Evolutionary conservation across 352 stramenopile genomes (phyloP), one percentile per base, ranked within the genome.

Genomic region (Blastocystis sp.): DNA sequence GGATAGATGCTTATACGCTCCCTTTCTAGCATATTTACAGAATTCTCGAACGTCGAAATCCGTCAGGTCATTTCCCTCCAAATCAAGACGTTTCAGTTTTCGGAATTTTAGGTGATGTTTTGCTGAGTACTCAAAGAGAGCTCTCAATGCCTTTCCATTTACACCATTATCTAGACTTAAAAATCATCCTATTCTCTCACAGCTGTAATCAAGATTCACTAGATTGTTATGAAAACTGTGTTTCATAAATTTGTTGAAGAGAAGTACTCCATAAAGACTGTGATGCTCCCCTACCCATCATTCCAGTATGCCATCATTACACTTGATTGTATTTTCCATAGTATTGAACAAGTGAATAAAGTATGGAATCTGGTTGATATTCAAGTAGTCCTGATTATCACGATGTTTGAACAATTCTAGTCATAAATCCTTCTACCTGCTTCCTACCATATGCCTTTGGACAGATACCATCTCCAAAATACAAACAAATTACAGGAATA

Each of bases 351-450:
- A 15, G 42, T 81, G 70, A 60, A 81, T 11, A 40, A 81, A 81
- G 11, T 81, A 81, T 0, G 70, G 70, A 81, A 81, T 81, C 42
- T 81, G 70, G 2, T 81, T 59, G 7, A 81, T 60, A 22, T 81
- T 62, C 70, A 81, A 40, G n/a, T 81, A 81, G 27, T 81, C 70
- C 22, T 62, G 70, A 35, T 81, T 81, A 60, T 81, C 70, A 40
- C 70, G 70, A 42, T 81, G 70, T 44, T 81, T 81, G 40, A 81
- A 81, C 70, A 81, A 81, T 44, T 81, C 70, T 81, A 64, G 24
- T 19, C 11, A 4, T 62, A 17, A 81, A n/a, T n/a, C 11, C 7
- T 15, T 22, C 9, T 5, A 15, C 11, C 40, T 11, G 17, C n/a
- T 30, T 42, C 22, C 24, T 22, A 81, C 70, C 70, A 64, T 48